Percentiles rank a stretch among this genome's conserved stretches.
Evolutionary conservation across 2,329 filamentous ascomycete species (phyloP).

Genomic region (Endoconidiophora polonica): DNA sequence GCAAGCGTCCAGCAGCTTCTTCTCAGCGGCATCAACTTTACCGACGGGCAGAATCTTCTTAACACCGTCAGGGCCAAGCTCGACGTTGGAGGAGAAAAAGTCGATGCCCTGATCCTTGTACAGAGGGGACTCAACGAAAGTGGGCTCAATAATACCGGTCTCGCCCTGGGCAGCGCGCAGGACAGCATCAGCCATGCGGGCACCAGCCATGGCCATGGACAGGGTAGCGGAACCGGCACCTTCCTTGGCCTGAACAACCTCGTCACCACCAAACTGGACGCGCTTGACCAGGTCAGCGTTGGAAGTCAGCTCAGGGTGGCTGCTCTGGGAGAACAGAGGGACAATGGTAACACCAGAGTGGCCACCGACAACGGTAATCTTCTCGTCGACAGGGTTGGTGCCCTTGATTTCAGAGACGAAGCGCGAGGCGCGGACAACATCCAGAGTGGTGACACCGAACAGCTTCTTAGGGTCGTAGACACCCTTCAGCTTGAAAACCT

Average conservation of each 20-base stretch:
- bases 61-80: conserved; percentile 91
- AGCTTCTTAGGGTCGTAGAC: conserved; percentile 99
- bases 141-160: conserved; percentile 89
- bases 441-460: conserved; percentile 98
- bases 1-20: conserved; percentile 76
- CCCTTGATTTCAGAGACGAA: conserved; percentile 92
- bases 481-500: conserved; percentile 86
- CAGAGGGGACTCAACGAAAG: conserved; percentile 90
- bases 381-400: conserved; percentile 81
- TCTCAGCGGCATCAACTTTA: conserved; percentile 67
- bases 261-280: conserved; percentile 97
- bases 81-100: conserved; percentile 91
- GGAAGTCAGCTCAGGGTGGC: conserved; percentile 66
- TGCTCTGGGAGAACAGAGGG: conserved; percentile 88
- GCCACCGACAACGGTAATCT: conserved; percentile 89
- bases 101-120: conserved; percentile 98
- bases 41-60: conserved; percentile 85
- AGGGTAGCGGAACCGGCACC: conserved; percentile 93
- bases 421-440: conserved; percentile 91
- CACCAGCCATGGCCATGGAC: conserved; percentile 95
- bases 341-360: conserved; percentile 98
- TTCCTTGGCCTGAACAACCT: conserved; percentile 98
- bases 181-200: conserved; percentile 70
- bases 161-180: conserved; percentile 85
- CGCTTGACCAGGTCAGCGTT: conserved; percentile 71